phyloP scores from a whole-genome alignment of 1,284 basidiomycete genomes.

The Athelia sp. region DNA sequence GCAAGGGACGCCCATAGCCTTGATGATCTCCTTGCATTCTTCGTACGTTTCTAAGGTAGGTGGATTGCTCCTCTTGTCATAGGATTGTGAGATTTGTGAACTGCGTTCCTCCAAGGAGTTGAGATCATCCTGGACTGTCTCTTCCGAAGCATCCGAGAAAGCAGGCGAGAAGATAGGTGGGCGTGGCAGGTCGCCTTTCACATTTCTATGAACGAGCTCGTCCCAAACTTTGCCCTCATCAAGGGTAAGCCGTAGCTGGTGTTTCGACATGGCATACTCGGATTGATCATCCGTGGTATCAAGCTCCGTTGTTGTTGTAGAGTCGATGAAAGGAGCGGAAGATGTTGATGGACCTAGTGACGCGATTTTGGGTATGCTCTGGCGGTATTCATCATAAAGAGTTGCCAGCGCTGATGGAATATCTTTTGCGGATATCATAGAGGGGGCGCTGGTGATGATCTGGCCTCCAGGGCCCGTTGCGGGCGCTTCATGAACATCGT shows the following conservation, averaged over 20 bases:
- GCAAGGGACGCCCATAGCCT: conserved; percentile 75
- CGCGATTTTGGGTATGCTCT: conserved; percentile 41
- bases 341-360: conserved; percentile 26
- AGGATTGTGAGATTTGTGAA: conserved; percentile 52
- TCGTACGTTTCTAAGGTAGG: conserved; percentile 59
- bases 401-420: conserved; percentile 31
- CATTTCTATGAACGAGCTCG: conserved; percentile 23
- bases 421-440: conserved; percentile 5
- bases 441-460: too few relatives aligned
- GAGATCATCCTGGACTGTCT: conserved; percentile 22
- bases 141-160: conserved; percentile 8
- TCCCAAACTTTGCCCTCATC: conserved; percentile 67
- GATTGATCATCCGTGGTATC: conserved; percentile 24
- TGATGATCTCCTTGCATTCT: conserved; percentile 59
- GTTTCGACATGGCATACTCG: conserved; percentile 57
- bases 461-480: too few relatives aligned
- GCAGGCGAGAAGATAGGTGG: not conserved
- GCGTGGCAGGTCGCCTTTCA: not conserved
- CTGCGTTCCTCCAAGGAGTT: conserved; percentile 44
- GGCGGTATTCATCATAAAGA: conserved; percentile 45
- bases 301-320: conserved; percentile 19
- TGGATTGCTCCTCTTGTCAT: conserved; percentile 49
- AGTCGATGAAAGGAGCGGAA: conserved; percentile 10
- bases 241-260: conserved; percentile 52
- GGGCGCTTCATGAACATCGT: too few relatives aligned